Base-by-base conservation (phyloP, 2,329 filamentous ascomycete genomes). In the Alternaria brassicicola region DNA sequence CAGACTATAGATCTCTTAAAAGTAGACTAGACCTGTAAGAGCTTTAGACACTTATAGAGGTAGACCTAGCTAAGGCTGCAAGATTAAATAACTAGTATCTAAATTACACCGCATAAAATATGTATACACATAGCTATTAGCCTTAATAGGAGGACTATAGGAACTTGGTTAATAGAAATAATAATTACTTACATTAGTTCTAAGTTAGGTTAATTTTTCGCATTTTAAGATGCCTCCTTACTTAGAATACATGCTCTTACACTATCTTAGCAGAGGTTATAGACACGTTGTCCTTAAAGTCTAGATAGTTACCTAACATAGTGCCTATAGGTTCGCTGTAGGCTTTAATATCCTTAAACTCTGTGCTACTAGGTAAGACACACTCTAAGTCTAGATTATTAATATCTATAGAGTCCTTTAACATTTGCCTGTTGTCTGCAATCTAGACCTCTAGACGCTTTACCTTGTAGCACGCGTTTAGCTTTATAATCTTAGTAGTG, bases 311-410 rank as follows among this genome's bases (percentile, higher is more conserved):
- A 53, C 35, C 15, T 4, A 33, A 42, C 13, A 36, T 28, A 1
- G 13, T 12, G 19, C 15, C 43, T 8, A 39, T 15, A 1, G 26
- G 28, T 54, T 36, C 12, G n/a, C 33, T 23, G 21, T 62, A 62
- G 3, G 35, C 28, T 26, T 55, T 28, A 7, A 59, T 56, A 23
- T 62, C 35, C 38, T 59, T 31, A 31, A 59, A 62, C n/a, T 50
- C 12, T 28, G 50, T 61, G 23, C 33, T 33, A 15, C 10, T 42
- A 4, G 49, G 55, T 4, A 38, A 54, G 26, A 21, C 19, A 30
- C 17, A 7, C 17, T 55, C 52, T 3, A 42, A 28, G 6, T 49
- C 35, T 5, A 43, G 25, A 49, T 54, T 10, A 50, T 51, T 4
- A 55, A 12, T 17, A 41, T 48, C 38, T 5, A 58, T 17, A 7